phyloP scores from a whole-genome alignment of 768 basidiomycete species.

The Phylloporus rhodoxanthus region DNA sequence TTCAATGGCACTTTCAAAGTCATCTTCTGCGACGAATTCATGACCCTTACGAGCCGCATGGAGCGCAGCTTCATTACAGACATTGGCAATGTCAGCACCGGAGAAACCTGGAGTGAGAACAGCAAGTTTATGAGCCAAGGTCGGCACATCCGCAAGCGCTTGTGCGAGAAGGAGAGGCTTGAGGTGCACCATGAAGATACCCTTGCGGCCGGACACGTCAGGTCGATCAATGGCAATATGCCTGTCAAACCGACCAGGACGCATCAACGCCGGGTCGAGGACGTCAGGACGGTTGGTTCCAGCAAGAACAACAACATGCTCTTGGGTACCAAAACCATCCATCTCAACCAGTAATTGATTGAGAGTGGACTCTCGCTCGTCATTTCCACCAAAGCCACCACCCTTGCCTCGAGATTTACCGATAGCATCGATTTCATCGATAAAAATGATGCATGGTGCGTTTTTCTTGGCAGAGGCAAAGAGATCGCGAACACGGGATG shows the following conservation, averaged over 20 bases:
- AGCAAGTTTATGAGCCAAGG: conserved; percentile 86
- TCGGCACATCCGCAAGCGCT: conserved; percentile 42
- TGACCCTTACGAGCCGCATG: conserved; percentile 84
- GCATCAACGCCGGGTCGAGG: conserved; percentile 90
- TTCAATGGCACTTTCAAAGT: conserved; percentile 98
- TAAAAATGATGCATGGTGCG: conserved; percentile 97
- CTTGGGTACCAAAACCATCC: conserved; percentile 98
- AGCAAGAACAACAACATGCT: conserved; percentile 93
- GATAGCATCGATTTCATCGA: conserved; percentile 99
- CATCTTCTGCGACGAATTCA: conserved; percentile 70
- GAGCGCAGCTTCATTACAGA: conserved; percentile 95
- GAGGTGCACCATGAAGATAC: conserved; percentile 92
- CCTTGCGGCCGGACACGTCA: conserved; percentile 87
- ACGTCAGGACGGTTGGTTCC: conserved; percentile 98
- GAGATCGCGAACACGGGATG: conserved; percentile 93
- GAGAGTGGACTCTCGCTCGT: conserved; percentile 94
- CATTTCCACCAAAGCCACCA: conserved; percentile 85
- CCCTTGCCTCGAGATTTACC: conserved; percentile 84
- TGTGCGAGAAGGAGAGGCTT: conserved; percentile 68
- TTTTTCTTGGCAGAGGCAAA: conserved; percentile 97
- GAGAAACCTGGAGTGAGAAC: conserved; percentile 98
- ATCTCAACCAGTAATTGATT: conserved; percentile 98
- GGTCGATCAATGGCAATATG: conserved; percentile 95
- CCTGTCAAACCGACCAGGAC: conserved; percentile 95
- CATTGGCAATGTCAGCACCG: conserved; percentile 98